Base-by-base conservation (phyloP, 257 asterid species). In the Lantana camara region DNA sequence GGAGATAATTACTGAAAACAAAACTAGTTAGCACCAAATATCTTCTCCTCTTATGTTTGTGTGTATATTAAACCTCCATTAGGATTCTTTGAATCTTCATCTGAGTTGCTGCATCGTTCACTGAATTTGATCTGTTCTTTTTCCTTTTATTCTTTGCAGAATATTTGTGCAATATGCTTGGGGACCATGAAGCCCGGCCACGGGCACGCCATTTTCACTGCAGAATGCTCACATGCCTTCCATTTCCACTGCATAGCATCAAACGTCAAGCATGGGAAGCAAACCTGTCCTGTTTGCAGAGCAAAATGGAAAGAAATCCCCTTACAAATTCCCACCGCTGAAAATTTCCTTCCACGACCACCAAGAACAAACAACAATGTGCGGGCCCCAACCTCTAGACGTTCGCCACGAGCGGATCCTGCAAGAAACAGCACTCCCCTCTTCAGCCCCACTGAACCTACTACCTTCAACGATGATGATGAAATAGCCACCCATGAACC, bases 301-400 rank as follows among this genome's bases (percentile, higher is more conserved):
- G 92, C 96, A 38, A 88, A 77, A 70, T 94, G 99, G 99, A 94
- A 84, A 72, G 93, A 88, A 57, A 73, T 94, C 45, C 99, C 99
- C 10, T 73, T 81, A 66, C 90, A 81, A 71, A 70, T 74, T 55
- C 80, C 89, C 4, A 34, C 61, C 48, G 35, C 79, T 23, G 83
- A 68, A 20, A 57, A 63, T 38, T 60, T 82, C 9, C 80, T 9
- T 21, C 75, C 70, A 70, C 79, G 77, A 71, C 32, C 76, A 71
- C 32, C 76, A 7, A 72, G 86, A 60, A 57, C 37, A 38, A 74
- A 61, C 62, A 70, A 80, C 53, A 84, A 84, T 59, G 51, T 79
- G 15, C 68, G 68, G 83, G 46, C 29, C 74, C 72, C 73, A 2
- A 72, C 60, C 54, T 27, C 75, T 30, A 70, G 95, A 57, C 80